Base-by-base conservation (phyloP, 2,329 filamentous ascomycete species). In the Cryphonectria japonica region DNA sequence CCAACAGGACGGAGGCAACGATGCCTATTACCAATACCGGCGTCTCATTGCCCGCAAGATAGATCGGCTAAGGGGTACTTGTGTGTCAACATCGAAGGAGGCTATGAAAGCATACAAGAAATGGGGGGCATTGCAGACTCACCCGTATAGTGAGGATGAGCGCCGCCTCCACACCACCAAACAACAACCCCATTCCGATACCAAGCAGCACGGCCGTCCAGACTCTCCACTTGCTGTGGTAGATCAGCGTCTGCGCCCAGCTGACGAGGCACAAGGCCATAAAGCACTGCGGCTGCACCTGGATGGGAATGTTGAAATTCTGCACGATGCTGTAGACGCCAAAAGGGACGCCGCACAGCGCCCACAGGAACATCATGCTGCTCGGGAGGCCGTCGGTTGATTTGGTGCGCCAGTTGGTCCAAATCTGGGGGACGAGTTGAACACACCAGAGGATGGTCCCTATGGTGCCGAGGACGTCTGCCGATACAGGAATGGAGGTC, bases 341-440 rank as follows among this genome's bases (percentile, higher is more conserved):
- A 54, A 83, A 81, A 0, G 82, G 82, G 3, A 83, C 79, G 59
- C 80, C 82, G 73, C 87, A 88, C 43, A 84, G 76, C n/a, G 86
- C 88, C 88, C 89, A 91, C 0, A 91, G 78, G 73, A 91, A 86
- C 82, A 91, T 86, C 88, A 91, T 91, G 29, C 79, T 75, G 0
- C 83, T 83, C 0, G 89, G 89, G 2, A 91, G 79, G 2, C 89
- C 89, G 54, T 90, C 88, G 0, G 88, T 91, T 72, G 83, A 85
- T 76, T 91, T 90, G 16, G 81, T 84, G 29, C 83, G 82, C 84
- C 87, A 91, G 76, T 90, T 91, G 71, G 87, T 84, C 86, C 86
- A 90, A 80, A 91, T 89, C 73, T 80, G 78, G 7, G 78, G 77
- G 32, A 79, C 66, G 3, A 82, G 78, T 71, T 83, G 82, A 19